These are phyloP conservation scores for Cercospora sp. DNA, from an alignment of 2,329 filamentous ascomycete species.

Conservation along the genomic window DNA sequence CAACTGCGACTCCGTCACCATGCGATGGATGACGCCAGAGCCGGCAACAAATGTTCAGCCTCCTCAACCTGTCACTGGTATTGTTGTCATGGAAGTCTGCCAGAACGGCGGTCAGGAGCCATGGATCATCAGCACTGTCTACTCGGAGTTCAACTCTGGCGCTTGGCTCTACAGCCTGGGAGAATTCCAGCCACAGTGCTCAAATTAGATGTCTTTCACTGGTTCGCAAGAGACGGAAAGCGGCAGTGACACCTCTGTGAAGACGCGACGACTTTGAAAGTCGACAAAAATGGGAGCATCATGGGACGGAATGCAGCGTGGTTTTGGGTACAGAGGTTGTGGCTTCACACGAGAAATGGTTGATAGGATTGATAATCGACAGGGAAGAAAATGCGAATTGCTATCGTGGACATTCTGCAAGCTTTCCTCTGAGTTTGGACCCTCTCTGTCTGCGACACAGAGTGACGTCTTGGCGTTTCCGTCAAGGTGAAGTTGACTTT, in stretches of 20 bases:
- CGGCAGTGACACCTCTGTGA: neutral
- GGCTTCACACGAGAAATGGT: neutral
- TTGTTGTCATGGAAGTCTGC: constrained; percentile 34
- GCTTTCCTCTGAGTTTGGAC: neutral
- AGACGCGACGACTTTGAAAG: neutral
- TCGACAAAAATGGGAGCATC: neutral
- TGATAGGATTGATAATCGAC: neutral
- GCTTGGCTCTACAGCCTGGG: constrained; percentile 36
- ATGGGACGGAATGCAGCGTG: neutral
- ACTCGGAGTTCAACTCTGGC: constrained; percentile 37
- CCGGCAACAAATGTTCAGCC: constrained; percentile 24
- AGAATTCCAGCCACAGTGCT: constrained; percentile 26
- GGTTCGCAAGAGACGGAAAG: neutral
- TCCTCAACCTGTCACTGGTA: constrained; percentile 32
- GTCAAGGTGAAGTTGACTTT: neutral
- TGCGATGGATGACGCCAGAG: constrained; percentile 33
- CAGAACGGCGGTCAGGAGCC: constrained; percentile 25
- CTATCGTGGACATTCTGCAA: neutral
- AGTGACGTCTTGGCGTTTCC: neutral
- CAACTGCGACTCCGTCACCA: constrained; percentile 36
- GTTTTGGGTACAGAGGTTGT: neutral
- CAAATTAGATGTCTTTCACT: neutral
- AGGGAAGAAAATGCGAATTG: neutral
- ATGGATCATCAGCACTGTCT: constrained; percentile 36
- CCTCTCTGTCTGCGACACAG: neutral